phyloP scores from a whole-genome alignment of 345 rosid genomes.

The Gossypium australe region DNA sequence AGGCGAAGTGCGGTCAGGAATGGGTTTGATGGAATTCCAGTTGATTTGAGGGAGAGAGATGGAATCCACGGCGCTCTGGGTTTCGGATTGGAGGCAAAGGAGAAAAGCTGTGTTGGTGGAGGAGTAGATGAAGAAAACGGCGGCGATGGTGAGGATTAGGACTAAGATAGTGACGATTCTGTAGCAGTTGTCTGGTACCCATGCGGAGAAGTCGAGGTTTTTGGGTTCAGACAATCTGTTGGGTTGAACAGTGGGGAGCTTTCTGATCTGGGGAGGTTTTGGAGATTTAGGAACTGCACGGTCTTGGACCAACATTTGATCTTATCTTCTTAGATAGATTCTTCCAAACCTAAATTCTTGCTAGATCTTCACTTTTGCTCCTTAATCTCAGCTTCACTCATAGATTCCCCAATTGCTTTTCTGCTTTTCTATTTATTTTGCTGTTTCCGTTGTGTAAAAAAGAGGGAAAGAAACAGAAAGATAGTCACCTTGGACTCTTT shows the following conservation, averaged over 20 bases:
- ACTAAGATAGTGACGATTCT: slow-evolving; percentile 40
- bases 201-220: slow-evolving; percentile 76
- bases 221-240: slow-evolving; percentile 56
- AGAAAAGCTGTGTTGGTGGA: slow-evolving; percentile 62
- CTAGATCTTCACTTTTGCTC: slow-evolving; percentile 5
- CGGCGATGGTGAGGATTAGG: slow-evolving; percentile 52
- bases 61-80: slow-evolving; percentile 49
- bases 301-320: slow-evolving; percentile 87
- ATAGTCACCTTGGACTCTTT: too few relatives aligned
- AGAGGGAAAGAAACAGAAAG: background rate
- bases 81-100: slow-evolving; percentile 53
- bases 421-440: too few relatives aligned
- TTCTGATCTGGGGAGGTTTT: slow-evolving; percentile 47
- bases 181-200: slow-evolving; percentile 60
- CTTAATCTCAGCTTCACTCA: slow-evolving; percentile 7
- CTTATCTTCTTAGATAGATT: background rate
- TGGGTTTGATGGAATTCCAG: slow-evolving; percentile 57
- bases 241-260: slow-evolving; percentile 39
- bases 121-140: slow-evolving; percentile 64
- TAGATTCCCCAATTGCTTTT: background rate
- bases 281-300: slow-evolving; percentile 43
- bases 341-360: background rate
- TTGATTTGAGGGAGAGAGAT: slow-evolving; percentile 57
- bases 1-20: slow-evolving; percentile 56
- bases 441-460: background rate